These are phyloP conservation scores for Nicotiana noctiflora DNA, from an alignment of 257 asterid species.

Conservation along the genomic window DNA sequence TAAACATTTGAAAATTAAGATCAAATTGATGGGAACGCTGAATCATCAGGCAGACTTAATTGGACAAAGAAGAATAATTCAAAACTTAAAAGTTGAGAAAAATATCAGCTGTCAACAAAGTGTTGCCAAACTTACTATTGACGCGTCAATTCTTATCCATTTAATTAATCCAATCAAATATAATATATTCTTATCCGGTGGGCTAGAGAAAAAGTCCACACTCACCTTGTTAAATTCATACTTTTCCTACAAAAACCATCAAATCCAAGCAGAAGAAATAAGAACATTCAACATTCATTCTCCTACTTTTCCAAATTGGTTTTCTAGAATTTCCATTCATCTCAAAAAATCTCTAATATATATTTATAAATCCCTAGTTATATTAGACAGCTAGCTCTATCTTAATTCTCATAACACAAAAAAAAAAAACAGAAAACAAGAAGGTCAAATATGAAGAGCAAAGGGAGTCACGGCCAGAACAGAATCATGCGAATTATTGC, in stretches of 20 bases:
- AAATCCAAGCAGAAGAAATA: not conserved
- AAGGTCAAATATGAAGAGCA: conserved; percentile 1
- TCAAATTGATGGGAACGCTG: not conserved
- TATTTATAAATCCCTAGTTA: not conserved
- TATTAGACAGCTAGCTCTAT: not conserved
- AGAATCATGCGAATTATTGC: conserved; percentile 40
- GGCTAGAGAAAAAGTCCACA: not conserved
- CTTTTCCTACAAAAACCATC: not conserved
- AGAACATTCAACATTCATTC: not conserved
- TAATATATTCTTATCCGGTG: not conserved
- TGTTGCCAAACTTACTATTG: not conserved
- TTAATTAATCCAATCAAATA: too few species aligned
- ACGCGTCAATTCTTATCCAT: conserved; percentile 7
- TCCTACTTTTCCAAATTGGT: not conserved
- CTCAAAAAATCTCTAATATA: not conserved
- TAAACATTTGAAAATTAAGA: not conserved
- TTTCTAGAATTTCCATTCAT: not conserved
- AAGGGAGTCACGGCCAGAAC: conserved; percentile 20
- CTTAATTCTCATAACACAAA: not conserved
- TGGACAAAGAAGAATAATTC: not conserved
- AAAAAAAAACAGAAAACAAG: too few species aligned
- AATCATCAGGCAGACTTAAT: not conserved
- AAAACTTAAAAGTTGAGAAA: not conserved
- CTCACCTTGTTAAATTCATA: not conserved
- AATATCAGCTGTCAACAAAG: not conserved